phyloP scores from a whole-genome alignment of 1,284 basidiomycete genomes.

The Cystobasidium slooffiae region DNA sequence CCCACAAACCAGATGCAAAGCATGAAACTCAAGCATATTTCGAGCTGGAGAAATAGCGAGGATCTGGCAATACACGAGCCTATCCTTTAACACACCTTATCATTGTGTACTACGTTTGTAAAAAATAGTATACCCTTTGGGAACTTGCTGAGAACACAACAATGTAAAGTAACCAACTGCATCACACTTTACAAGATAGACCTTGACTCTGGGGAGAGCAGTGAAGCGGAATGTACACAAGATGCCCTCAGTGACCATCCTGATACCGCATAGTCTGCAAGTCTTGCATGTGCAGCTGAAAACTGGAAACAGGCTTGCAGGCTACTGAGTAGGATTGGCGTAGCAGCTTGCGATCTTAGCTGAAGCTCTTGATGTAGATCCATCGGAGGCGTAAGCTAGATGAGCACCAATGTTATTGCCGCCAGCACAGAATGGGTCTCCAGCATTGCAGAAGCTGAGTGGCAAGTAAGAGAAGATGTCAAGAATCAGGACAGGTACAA shows the following conservation, averaged over 20 bases:
- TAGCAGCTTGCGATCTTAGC: conserved; percentile 30
- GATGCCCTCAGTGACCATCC: too few species aligned
- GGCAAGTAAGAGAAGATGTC: neutral
- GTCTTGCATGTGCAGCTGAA: neutral
- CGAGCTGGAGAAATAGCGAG: neutral
- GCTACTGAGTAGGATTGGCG: neutral
- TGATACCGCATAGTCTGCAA: neutral
- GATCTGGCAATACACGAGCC: neutral
- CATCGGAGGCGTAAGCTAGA: conserved; percentile 29
- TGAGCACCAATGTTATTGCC: conserved; percentile 12
- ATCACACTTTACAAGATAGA: too few species aligned
- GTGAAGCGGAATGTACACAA: too few species aligned
- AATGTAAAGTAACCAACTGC: neutral
- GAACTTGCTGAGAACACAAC: neutral
- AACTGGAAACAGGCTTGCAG: neutral
- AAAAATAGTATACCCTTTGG: neutral
- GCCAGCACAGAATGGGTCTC: conserved; percentile 29
- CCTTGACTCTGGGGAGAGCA: too few species aligned
- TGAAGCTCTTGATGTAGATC: conserved; percentile 16
- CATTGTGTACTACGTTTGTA: too few species aligned
- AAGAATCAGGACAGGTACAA: neutral
- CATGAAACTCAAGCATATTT: neutral
- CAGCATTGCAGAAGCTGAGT: conserved; percentile 21
- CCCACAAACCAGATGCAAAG: neutral
- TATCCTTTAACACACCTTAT: too few species aligned